A percentile compares a stretch with the other conserved stretches of the same genome.
Evolutionary conservation across 129 eudicot species (phyloP).

Genomic region (Erigeron canadensis): DNA sequence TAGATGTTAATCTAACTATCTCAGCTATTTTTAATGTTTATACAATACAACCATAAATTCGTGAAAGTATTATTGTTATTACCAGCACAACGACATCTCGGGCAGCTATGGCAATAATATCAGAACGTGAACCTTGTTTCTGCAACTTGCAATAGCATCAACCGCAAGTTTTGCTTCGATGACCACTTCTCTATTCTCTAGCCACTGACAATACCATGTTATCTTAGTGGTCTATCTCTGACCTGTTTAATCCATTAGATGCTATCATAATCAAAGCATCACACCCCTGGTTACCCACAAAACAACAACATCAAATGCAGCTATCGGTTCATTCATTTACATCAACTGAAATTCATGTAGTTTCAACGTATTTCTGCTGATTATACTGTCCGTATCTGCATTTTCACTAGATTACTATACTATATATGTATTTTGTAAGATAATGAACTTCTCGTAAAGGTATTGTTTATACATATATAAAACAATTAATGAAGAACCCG

Average conservation of each 20-base stretch:
- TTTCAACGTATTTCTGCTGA: too few species aligned
- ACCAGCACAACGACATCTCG: slow-evolving; percentile 72
- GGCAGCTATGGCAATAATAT: slow-evolving; percentile 86
- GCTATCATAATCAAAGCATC: slow-evolving; percentile 76
- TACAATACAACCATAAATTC: not conserved
- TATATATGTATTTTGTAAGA: too few species aligned
- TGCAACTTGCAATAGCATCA: slow-evolving; percentile 59
- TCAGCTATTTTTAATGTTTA: not conserved
- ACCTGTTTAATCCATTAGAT: slow-evolving; percentile 50
- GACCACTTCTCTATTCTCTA: slow-evolving; percentile 82
- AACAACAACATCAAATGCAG: not conserved
- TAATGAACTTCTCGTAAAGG: too few species aligned
- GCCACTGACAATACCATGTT: slow-evolving; percentile 55
- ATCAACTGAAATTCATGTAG: too few species aligned
- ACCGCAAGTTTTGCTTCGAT: slow-evolving; percentile 78
- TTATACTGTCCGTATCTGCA: too few species aligned
- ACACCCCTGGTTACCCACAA: slow-evolving; percentile 49
- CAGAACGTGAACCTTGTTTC: slow-evolving; percentile 83
- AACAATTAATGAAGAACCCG: too few species aligned
- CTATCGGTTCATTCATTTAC: too few species aligned
- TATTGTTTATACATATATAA: too few species aligned
- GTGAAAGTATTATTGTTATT: not conserved
- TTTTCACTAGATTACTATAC: too few species aligned
- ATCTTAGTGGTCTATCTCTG: slow-evolving; percentile 76
- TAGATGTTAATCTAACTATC: not conserved